Evolutionary conservation across 192 early-diverging fungal genomes (phyloP), one percentile per base, ranked within the genome.

Genomic region (Backusella sp.): DNA sequence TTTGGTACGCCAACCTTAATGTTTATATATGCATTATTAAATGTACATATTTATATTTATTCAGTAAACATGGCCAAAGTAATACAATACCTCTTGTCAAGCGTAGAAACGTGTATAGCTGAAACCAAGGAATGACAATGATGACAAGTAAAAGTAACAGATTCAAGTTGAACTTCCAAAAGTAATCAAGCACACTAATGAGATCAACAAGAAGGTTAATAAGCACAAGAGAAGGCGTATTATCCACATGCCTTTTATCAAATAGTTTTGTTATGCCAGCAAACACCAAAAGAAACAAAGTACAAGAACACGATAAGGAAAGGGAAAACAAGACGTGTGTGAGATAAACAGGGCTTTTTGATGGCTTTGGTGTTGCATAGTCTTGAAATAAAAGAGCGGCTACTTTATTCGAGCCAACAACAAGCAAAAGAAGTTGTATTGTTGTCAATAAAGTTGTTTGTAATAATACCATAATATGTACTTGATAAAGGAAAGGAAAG

Each of bases 271-370:
- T 83, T 70, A 97, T 94, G 76, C 94, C 94, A 80, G 95, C 90
- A 49, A 97, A 88, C 17, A 97, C 85, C 69, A 97, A 88, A 73
- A 94, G 88, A 77, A 97, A 93, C 73, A 97, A 86, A 35, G 88
- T 87, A 77, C 94, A 90, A 37, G 90, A 88, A 76, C 88, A 88
- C n/a, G 90, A 89, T 42, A 97, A 87, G 23, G 92, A 90, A n/a
- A 93, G 78, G 19, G 94, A 89, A 74, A 96, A 97, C 11, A 92
- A 34, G 52, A 74, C 7, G 36, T 81, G 79, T 17, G 77, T 32
- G 35, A 36, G 11, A 21, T 72, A 72, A 9, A 66, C 11, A 11
- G 52, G 68, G 39, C 59, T 62, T 17, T 15, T 53, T 28, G 21
- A 7, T 23, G 42, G n/a, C 42, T 37, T 41, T 66, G 76, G 76